Evolutionary conservation across 192 early-diverging fungal species (phyloP).

Genomic region (Obelidium mucronatum): DNA sequence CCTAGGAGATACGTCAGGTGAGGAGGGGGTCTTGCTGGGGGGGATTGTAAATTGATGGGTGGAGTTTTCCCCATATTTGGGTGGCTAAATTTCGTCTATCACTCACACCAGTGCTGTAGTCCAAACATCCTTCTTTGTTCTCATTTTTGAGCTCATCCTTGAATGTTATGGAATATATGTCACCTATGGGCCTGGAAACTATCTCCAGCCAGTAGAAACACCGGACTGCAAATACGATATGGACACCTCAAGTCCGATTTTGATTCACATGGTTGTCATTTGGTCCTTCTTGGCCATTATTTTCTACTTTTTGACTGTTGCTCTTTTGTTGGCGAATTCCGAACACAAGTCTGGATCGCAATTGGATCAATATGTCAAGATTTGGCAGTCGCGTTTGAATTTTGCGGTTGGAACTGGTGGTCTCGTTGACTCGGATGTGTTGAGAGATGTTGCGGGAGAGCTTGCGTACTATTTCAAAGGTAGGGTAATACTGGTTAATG

Average conservation of each 20-base stretch:
- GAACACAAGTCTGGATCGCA: conserved; percentile 1
- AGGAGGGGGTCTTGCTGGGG: not conserved
- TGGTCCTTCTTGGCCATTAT: conserved; percentile 37
- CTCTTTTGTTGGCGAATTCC: conserved; percentile 20
- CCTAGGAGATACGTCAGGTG: conserved; percentile 36
- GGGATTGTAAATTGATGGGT: not conserved
- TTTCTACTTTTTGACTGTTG: conserved; percentile 34
- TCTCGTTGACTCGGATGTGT: conserved; percentile 39
- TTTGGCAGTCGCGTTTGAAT: conserved; percentile 47
- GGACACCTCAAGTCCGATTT: conserved; percentile 1
- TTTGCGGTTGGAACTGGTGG: conserved; percentile 34
- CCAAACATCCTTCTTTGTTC: conserved; percentile 21
- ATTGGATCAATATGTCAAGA: conserved; percentile 29
- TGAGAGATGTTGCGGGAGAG: conserved; percentile 38
- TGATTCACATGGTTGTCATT: conserved; percentile 43
- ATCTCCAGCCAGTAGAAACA: not conserved
- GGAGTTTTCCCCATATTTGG: not conserved
- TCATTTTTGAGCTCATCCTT: conserved; percentile 24
- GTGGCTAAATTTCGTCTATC: not conserved
- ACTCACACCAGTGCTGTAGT: conserved; percentile 4
- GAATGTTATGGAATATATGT: conserved; percentile 41
- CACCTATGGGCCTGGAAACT: conserved; percentile 24
- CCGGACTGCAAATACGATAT: not conserved
- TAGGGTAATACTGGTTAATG: too few relatives aligned
- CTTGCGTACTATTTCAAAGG: conserved; percentile 44